Evolutionary conservation across 192 early-diverging fungal genomes (phyloP).

Genomic region (Gaertneriomyces sp.): DNA sequence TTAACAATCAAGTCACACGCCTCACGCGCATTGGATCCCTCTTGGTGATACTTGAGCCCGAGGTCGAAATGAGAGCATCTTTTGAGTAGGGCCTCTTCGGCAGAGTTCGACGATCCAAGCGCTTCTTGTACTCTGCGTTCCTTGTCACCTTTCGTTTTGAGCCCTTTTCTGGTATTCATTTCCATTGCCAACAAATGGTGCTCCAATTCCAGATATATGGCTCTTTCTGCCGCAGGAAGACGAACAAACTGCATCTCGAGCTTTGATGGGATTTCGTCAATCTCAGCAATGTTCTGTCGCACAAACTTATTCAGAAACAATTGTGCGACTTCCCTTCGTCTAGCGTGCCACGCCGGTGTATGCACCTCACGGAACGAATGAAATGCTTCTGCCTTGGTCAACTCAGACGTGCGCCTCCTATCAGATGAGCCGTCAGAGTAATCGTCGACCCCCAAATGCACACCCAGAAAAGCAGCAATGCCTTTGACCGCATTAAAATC

Average conservation of each 20-base stretch:
- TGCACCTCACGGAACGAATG: constrained; percentile 40
- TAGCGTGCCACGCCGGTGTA: constrained; percentile 39
- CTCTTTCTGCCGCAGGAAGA: constrained; percentile 41
- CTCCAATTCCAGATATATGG: constrained; percentile 45
- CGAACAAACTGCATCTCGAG: constrained; percentile 20
- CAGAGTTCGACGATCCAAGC: constrained; percentile 30
- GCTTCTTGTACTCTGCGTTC: constrained; percentile 33
- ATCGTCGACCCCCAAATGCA: constrained; percentile 47
- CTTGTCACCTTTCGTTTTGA: constrained; percentile 39
- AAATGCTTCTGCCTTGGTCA: constrained; percentile 38
- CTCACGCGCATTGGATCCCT: constrained; percentile 20
- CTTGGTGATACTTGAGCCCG: constrained; percentile 7
- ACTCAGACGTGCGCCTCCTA: constrained; percentile 25
- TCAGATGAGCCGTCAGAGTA: constrained; percentile 17
- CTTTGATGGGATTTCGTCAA: constrained; percentile 40
- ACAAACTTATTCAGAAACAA: constrained; percentile 42
- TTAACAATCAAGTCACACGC: constrained; percentile 39
- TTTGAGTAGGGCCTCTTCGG: constrained; percentile 47
- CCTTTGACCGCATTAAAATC: constrained; percentile 43
- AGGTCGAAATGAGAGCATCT: constrained; percentile 46
- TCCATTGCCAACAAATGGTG: constrained; percentile 46
- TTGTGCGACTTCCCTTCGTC: constrained; percentile 41
- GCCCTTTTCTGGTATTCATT: constrained; percentile 36
- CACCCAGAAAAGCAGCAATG: constrained; percentile 41
- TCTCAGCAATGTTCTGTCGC: constrained; percentile 47